Conservation (phyloP, 805 yeast species). For the Saturnispora sekii region DNA sequence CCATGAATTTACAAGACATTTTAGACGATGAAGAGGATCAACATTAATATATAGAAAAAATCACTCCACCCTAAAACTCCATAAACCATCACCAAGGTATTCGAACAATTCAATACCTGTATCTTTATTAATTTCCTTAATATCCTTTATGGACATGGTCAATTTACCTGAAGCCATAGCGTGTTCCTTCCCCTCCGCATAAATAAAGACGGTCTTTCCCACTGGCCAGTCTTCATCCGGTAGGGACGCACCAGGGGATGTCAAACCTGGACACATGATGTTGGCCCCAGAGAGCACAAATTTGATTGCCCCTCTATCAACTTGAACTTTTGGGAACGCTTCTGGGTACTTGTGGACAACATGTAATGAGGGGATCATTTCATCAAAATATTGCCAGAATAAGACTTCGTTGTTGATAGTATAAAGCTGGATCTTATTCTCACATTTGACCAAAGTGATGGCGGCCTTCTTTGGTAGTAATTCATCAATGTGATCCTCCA, state of each 20-base stretch:
- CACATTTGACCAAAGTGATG: slow-evolving; percentile 73
- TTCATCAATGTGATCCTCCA: slow-evolving; percentile 70
- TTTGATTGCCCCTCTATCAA: slow-evolving; percentile 94
- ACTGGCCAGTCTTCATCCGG: slow-evolving; percentile 64
- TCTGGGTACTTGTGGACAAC: slow-evolving; percentile 75
- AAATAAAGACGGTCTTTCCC: slow-evolving; percentile 68
- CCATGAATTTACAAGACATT: slow-evolving; percentile 20
- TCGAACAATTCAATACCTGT: slow-evolving; percentile 80
- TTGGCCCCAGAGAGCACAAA: slow-evolving; percentile 94
- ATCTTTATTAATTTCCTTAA: slow-evolving; percentile 73
- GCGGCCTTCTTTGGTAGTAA: slow-evolving; percentile 85
- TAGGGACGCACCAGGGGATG: slow-evolving; percentile 72
- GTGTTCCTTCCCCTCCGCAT: slow-evolving; percentile 87
- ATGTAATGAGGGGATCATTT: slow-evolving; percentile 63
- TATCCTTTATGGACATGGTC: slow-evolving; percentile 82
- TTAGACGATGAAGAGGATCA: background rate
- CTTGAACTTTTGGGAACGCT: slow-evolving; percentile 78
- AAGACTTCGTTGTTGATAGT: slow-evolving; percentile 64
- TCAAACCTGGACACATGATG: slow-evolving; percentile 93
- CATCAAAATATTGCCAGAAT: slow-evolving; percentile 74
- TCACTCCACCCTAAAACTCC: slow-evolving; percentile 50
- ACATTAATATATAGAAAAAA: background rate
- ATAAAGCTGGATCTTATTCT: slow-evolving; percentile 77
- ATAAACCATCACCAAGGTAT: slow-evolving; percentile 82
- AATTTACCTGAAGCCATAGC: slow-evolving; percentile 89